Conservation (phyloP, 371 early-diverging fungal species). For the Rhizopus stolonifer region DNA sequence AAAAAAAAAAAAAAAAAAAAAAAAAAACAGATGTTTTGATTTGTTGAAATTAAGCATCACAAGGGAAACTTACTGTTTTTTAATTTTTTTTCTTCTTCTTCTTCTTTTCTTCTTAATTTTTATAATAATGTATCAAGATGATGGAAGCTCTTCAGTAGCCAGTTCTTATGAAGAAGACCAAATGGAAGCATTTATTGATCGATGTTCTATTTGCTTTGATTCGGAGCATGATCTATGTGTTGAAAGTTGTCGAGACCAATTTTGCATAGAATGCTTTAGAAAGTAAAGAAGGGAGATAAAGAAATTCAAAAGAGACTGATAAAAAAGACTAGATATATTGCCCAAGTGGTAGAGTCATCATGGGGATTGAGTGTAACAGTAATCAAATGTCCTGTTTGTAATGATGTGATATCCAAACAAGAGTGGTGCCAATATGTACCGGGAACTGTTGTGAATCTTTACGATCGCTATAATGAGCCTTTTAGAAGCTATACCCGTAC, state of each 20-base stretch:
- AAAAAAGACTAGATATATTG: slow-evolving; percentile 44
- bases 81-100: slow-evolving; percentile 1
- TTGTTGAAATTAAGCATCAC: not conserved
- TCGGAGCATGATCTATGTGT: slow-evolving; percentile 54
- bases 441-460: slow-evolving; percentile 28
- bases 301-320: not conserved
- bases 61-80: not conserved
- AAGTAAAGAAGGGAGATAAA: slow-evolving; percentile 35
- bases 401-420: slow-evolving; percentile 40
- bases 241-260: slow-evolving; percentile 56
- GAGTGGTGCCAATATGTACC: slow-evolving; percentile 53
- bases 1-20: too few species aligned
- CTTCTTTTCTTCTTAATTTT: slow-evolving; percentile 1
- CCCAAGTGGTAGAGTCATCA: slow-evolving; percentile 55
- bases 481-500: slow-evolving; percentile 52
- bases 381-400: slow-evolving; percentile 59
- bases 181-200: slow-evolving; percentile 54
- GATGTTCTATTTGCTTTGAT: slow-evolving; percentile 65
- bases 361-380: slow-evolving; percentile 62
- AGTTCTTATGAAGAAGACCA: slow-evolving; percentile 27
- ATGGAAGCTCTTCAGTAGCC: slow-evolving; percentile 12
- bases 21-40: too few species aligned
- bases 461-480: slow-evolving; percentile 56
- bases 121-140: slow-evolving; percentile 17
- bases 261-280: slow-evolving; percentile 55